A percentile compares a stretch with the other conserved stretches of the same genome.
Conservation (phyloP, 1,284 basidiomycete species). For the Trichosporon sp. region DNA sequence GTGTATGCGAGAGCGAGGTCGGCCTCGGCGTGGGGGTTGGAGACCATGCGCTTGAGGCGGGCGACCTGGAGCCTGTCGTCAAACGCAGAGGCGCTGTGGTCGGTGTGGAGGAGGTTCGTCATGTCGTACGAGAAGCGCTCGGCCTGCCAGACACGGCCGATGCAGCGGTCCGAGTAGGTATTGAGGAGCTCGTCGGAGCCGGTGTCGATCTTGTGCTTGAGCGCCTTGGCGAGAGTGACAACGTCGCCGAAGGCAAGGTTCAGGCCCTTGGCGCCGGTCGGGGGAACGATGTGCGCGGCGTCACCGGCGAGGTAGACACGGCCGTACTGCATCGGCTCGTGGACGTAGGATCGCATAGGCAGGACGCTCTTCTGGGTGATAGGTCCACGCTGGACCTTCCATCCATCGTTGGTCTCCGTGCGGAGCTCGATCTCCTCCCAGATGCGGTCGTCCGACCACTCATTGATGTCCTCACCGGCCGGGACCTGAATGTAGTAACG, state of each 20-base stretch:
- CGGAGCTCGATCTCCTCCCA: slow-evolving; percentile 19
- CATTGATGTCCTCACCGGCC: slow-evolving; percentile 15
- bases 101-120: slow-evolving; percentile 22
- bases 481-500: slow-evolving; percentile 23
- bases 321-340: slow-evolving; percentile 24
- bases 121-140: slow-evolving; percentile 24
- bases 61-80: slow-evolving; percentile 19
- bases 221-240: slow-evolving; percentile 17
- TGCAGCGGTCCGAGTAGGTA: slow-evolving; percentile 17
- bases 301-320: slow-evolving; percentile 20
- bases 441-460: slow-evolving; percentile 20
- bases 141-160: slow-evolving; percentile 21
- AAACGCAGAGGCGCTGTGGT: slow-evolving; percentile 10
- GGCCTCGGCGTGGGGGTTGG: slow-evolving; percentile 10
- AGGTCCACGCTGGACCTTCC: slow-evolving; percentile 17
- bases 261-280: slow-evolving; percentile 21
- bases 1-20: slow-evolving; percentile 20
- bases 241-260: slow-evolving; percentile 21
- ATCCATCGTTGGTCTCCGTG: slow-evolving; percentile 16
- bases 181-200: slow-evolving; percentile 15
- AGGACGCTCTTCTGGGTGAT: slow-evolving; percentile 19
- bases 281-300: slow-evolving; percentile 21
- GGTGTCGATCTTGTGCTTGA: slow-evolving; percentile 19
- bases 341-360: slow-evolving; percentile 21
- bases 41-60: slow-evolving; percentile 15